Evolutionary conservation across 176 grass and related monocot genomes (phyloP).

Genomic region (Eleusine coracana): DNA sequence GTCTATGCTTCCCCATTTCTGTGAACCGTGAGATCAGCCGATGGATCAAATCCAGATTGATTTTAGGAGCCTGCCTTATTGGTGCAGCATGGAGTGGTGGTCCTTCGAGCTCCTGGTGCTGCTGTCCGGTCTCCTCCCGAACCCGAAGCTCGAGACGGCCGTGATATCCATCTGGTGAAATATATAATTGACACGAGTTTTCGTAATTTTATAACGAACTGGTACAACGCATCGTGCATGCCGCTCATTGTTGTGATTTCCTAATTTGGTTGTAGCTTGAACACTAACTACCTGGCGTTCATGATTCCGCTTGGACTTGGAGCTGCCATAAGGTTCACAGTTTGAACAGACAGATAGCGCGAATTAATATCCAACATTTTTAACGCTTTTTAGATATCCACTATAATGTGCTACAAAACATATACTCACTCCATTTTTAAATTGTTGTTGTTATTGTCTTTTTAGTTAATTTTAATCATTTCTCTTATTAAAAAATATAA

Average conservation of each 20-base stretch:
- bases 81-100: constrained; percentile 57
- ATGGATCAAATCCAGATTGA: too few species aligned
- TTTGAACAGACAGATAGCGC: background rate
- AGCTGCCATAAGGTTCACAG: constrained; percentile 43
- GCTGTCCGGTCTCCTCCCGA: constrained; percentile 57
- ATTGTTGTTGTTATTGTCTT: too few species aligned
- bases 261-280: constrained; percentile 41
- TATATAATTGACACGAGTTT: background rate
- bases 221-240: background rate
- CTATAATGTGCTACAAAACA: too few species aligned
- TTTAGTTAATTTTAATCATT: too few species aligned
- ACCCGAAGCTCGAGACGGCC: constrained; percentile 56
- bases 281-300: constrained; percentile 39
- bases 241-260: background rate
- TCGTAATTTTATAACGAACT: background rate
- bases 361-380: too few species aligned
- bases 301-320: constrained; percentile 60
- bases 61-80: too few species aligned
- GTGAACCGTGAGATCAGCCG: too few species aligned
- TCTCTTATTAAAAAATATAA: too few species aligned
- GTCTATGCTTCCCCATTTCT: too few species aligned
- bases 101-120: constrained; percentile 52
- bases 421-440: too few species aligned
- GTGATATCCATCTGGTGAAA: constrained; percentile 47
- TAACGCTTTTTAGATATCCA: too few species aligned